Evolutionary conservation across 495 filamentous ascomycete species (phyloP).

Genomic region (Penicillium longicatenatum): DNA sequence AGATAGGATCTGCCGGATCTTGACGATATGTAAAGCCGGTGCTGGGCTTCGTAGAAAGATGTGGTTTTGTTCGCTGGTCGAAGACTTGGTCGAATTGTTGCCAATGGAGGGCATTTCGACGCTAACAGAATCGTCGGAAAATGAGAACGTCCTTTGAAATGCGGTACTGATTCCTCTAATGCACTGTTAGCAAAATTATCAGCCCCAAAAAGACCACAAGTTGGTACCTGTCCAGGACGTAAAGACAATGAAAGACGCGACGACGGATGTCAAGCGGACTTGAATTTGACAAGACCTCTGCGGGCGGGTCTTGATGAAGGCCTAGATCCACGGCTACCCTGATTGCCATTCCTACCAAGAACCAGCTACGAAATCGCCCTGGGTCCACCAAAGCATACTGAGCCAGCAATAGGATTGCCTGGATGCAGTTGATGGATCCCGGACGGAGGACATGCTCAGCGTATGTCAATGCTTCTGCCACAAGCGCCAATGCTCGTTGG

Average conservation of each 20-base stretch:
- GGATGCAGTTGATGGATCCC: slow-evolving; percentile 78
- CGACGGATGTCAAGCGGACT: slow-evolving; percentile 72
- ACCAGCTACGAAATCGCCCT: slow-evolving; percentile 87
- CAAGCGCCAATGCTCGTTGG: slow-evolving; percentile 63
- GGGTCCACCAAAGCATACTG: slow-evolving; percentile 88
- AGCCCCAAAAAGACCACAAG: not conserved
- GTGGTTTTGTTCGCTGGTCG: slow-evolving; percentile 38
- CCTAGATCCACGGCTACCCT: slow-evolving; percentile 85
- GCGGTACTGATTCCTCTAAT: slow-evolving; percentile 77
- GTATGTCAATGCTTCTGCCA: slow-evolving; percentile 69
- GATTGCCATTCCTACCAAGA: slow-evolving; percentile 82
- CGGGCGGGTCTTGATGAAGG: slow-evolving; percentile 83
- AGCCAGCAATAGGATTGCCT: slow-evolving; percentile 80
- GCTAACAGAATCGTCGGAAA: slow-evolving; percentile 83
- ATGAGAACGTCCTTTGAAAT: slow-evolving; percentile 79
- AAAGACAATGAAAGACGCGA: slow-evolving; percentile 82
- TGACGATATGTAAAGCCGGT: slow-evolving; percentile 64
- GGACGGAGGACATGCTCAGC: slow-evolving; percentile 81
- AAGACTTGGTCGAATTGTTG: slow-evolving; percentile 33
- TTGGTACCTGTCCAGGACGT: slow-evolving; percentile 78
- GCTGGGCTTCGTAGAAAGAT: slow-evolving; percentile 53
- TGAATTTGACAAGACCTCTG: slow-evolving; percentile 59
- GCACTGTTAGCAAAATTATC: slow-evolving; percentile 11
- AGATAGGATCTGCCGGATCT: slow-evolving; percentile 76
- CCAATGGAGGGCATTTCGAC: slow-evolving; percentile 57